phyloP scores from a whole-genome alignment of 2,329 filamentous ascomycete genomes.

The Sclerotinia trifoliorum region DNA sequence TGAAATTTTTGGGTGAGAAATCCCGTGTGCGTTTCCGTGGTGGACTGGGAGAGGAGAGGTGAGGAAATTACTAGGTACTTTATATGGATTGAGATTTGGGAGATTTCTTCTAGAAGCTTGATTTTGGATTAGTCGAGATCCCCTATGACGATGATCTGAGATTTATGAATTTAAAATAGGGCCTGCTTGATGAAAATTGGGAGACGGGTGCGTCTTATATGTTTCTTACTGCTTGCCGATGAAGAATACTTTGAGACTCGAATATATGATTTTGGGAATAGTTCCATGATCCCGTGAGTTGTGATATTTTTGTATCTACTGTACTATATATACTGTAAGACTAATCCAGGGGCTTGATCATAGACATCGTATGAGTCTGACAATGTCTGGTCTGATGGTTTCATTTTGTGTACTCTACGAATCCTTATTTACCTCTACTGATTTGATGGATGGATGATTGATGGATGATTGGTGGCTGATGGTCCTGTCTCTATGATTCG shows the following conservation, averaged over 20 bases:
- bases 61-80: neutral
- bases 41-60: neutral
- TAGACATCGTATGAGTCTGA: constrained; percentile 3
- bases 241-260: neutral
- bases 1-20: neutral
- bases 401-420: neutral
- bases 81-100: neutral
- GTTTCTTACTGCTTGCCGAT: neutral
- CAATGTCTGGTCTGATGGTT: neutral
- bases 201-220: neutral
- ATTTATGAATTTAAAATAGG: neutral
- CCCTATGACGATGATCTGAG: constrained; percentile 14
- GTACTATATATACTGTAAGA: neutral
- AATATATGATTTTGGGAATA: neutral
- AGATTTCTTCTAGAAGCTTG: neutral
- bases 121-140: neutral
- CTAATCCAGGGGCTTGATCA: neutral
- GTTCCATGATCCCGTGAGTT: neutral
- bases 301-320: neutral
- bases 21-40: neutral
- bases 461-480: too few species aligned
- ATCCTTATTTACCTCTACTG: neutral
- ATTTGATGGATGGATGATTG: neutral
- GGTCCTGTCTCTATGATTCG: neutral
- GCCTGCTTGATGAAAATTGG: neutral